Base-by-base conservation (phyloP, 2,329 filamentous ascomycete genomes). In the Penicillium sp. region DNA sequence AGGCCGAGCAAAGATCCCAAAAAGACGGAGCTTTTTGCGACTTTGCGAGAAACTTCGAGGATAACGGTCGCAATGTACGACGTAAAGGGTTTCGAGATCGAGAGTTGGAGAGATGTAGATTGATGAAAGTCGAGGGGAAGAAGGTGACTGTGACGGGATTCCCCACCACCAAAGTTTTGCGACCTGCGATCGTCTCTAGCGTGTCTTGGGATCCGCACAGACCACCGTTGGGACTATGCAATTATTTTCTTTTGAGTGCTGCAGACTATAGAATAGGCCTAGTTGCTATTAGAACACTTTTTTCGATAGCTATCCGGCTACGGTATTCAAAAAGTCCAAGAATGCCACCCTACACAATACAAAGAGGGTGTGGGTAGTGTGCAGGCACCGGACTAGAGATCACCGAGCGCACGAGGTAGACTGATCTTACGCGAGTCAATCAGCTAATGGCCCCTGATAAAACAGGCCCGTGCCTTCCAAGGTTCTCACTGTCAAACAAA, bases 101-200 rank as follows among this genome's bases (percentile, higher is more conserved):
- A 30, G 42, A 35, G 35, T 3, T 22, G 36, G 28, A 20, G 33
- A 25, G 41, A 38, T 44, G 38, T 36, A 44, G 45, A 18, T 48
- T 6, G 43, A 41, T 48, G 48, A 49, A 35, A 40, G 53, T 55
- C 58, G 56, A 60, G 56, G 59, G 57, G 61, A 55, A 57, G 57
- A 62, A 49, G 55, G 56, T 46, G 60, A 56, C 54, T 56, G 39
- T 41, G 51, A 53, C 46, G 54, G 54, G 46, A 41, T 61, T 63
- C 61, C 61, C 61, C 61, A 63, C 61, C 59, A 54, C 57, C 46
- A 62, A 61, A 63, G 58, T 63, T 62, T 63, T 57, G 51, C 57
- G 50, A 44, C 20, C 51, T 62, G 55, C 55, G 57, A 63, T 63
- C 55, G 60, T 38, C 53, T 60, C 45, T 61, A 58, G 57, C 56